These are phyloP conservation scores for Cicer cuneatum DNA, from an alignment of 306 rosid species.

Conservation along the genomic window DNA sequence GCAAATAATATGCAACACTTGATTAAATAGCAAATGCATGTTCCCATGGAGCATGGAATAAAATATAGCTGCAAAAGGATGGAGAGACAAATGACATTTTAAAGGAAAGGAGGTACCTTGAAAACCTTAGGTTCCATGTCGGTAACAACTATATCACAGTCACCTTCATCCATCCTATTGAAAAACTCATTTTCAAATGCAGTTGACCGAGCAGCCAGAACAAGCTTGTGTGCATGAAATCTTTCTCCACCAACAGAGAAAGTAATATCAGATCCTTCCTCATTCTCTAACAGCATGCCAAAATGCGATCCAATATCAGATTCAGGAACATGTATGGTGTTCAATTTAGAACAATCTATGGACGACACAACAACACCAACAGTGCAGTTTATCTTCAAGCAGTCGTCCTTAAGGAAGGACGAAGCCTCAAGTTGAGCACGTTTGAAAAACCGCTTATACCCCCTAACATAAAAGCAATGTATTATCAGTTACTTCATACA, in stretches of 20 bases:
- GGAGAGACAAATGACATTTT: neutral
- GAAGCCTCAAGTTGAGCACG: conserved; percentile 87
- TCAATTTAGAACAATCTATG: conserved; percentile 77
- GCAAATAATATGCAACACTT: conserved; percentile 18
- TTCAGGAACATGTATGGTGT: conserved; percentile 84
- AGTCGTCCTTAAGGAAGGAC: conserved; percentile 84
- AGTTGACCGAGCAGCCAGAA: conserved; percentile 88
- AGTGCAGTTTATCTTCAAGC: conserved; percentile 96
- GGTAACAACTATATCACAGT: conserved; percentile 60
- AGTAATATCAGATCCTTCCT: conserved; percentile 86
- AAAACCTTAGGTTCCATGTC: conserved; percentile 92
- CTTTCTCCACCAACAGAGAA: conserved; percentile 82
- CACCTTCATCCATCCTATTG: conserved; percentile 62
- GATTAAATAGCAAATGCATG: conserved; percentile 16
- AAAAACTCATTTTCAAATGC: conserved; percentile 73
- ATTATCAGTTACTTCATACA: neutral
- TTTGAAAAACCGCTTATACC: conserved; percentile 89
- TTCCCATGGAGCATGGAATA: conserved; percentile 9
- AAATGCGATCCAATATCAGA: conserved; percentile 86
- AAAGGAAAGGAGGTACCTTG: conserved; percentile 63
- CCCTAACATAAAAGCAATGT: conserved; percentile 59
- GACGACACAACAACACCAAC: conserved; percentile 97
- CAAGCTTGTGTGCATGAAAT: conserved; percentile 90
- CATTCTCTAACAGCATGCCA: conserved; percentile 77
- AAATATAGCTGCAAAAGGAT: conserved; percentile 9